phyloP scores from a whole-genome alignment of 805 yeast genomes.

The Candida boidinii region DNA sequence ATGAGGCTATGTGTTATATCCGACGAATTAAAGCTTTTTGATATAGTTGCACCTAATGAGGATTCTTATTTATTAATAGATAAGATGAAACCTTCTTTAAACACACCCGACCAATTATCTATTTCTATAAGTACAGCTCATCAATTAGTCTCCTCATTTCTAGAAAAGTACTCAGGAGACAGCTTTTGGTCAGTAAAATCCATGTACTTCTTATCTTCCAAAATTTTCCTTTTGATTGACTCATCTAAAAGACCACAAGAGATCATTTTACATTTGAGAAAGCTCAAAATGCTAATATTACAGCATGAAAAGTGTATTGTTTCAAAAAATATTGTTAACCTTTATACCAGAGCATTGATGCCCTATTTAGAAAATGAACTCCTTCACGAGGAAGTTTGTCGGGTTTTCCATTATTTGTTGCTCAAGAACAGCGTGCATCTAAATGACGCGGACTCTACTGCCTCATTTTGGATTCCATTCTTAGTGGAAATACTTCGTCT shows the following conservation, averaged over 20 bases:
- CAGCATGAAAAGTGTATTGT: slow-evolving; percentile 15
- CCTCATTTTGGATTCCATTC: slow-evolving; percentile 14
- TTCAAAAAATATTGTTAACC: slow-evolving; percentile 10
- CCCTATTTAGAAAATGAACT: slow-evolving; percentile 12
- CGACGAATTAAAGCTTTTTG: slow-evolving; percentile 15
- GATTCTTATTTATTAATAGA: too few relatives aligned
- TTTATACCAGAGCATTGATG: slow-evolving; percentile 15
- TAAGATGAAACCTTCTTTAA: too few relatives aligned
- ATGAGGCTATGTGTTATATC: slow-evolving; percentile 32
- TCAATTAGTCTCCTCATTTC: too few relatives aligned
- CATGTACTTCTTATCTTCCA: slow-evolving; percentile 30
- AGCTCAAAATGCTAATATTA: slow-evolving; percentile 27
- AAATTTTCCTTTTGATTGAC: slow-evolving; percentile 19
- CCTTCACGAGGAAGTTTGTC: slow-evolving; percentile 19
- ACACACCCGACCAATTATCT: too few relatives aligned
- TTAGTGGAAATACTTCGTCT: slow-evolving; percentile 8
- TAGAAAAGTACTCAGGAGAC: too few relatives aligned
- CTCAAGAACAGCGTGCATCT: slow-evolving; percentile 4
- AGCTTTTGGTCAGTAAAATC: slow-evolving; percentile 29
- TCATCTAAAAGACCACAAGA: slow-evolving; percentile 16
- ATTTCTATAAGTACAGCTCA: too few relatives aligned
- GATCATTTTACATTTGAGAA: slow-evolving; percentile 21
- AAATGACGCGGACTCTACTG: slow-evolving; percentile 2
- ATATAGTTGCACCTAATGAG: neutral
- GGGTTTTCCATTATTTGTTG: slow-evolving; percentile 16